Conservation (phyloP, 305 asterid genomes). For the Solanum chacoense region DNA sequence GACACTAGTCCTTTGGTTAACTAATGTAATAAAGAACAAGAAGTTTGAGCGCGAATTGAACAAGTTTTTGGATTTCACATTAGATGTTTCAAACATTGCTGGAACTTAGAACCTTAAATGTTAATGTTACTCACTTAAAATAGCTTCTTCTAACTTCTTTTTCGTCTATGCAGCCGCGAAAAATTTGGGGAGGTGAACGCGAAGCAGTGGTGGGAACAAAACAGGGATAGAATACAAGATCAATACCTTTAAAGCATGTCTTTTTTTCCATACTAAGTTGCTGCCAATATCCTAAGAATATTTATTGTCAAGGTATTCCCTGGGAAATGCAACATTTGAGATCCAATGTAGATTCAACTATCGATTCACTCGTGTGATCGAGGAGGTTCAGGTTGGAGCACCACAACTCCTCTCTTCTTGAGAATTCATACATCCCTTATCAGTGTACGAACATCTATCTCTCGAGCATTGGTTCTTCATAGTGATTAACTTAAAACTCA, state of each 20-base stretch:
- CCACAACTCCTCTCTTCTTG: background rate
- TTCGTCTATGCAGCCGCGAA: conserved; percentile 51
- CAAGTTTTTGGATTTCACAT: background rate
- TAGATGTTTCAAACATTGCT: background rate
- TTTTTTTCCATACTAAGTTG: background rate
- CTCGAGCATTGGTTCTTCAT: background rate
- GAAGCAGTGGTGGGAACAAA: conserved; percentile 95
- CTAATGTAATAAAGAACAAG: background rate
- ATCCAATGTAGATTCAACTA: background rate
- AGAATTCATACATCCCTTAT: background rate
- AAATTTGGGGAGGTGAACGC: conserved; percentile 87
- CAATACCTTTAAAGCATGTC: conserved; percentile 49
- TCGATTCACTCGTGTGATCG: background rate
- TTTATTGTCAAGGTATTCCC: background rate
- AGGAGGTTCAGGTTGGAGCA: background rate
- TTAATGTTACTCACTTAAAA: background rate
- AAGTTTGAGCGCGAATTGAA: background rate
- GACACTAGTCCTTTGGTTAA: background rate
- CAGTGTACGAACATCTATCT: background rate
- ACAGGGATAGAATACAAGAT: conserved; percentile 91
- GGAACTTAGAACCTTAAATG: background rate
- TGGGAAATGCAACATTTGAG: background rate
- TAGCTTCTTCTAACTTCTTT: background rate
- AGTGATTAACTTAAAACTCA: background rate
- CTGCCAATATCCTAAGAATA: background rate